Conservation (phyloP, 352 stramenopile species). For the Thalassiosira delicatula region DNA sequence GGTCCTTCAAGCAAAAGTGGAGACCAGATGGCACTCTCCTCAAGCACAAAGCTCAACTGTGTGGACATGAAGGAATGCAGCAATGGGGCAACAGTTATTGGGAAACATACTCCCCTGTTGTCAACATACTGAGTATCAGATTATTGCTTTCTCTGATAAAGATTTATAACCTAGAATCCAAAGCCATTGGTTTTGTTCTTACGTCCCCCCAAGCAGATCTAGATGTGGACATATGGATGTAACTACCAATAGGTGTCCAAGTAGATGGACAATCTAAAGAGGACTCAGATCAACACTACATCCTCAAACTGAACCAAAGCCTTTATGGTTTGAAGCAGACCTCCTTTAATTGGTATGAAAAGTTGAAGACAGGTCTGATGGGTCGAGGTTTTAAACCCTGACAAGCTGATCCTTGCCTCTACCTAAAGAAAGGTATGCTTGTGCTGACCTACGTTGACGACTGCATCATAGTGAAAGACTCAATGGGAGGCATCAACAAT, state of each 20-base stretch:
- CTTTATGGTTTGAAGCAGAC: slow-evolving; percentile 67
- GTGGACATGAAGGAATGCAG: slow-evolving; percentile 37
- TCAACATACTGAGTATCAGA: slow-evolving; percentile 22
- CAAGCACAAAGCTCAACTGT: slow-evolving; percentile 52
- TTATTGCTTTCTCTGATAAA: slow-evolving; percentile 8
- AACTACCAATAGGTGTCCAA: slow-evolving; percentile 28
- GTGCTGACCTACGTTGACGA: slow-evolving; percentile 49
- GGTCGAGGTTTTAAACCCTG: slow-evolving; percentile 31
- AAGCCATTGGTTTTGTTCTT: slow-evolving; percentile 41
- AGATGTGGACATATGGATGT: slow-evolving; percentile 28
- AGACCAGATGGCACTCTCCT: slow-evolving; percentile 56
- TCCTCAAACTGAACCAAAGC: slow-evolving; percentile 46
- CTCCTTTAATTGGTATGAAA: slow-evolving; percentile 46
- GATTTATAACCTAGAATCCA: slow-evolving; percentile 2
- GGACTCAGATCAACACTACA: neutral
- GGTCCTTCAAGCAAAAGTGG: slow-evolving; percentile 61
- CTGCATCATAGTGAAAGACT: slow-evolving; percentile 25
- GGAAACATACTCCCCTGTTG: slow-evolving; percentile 50
- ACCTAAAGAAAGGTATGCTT: slow-evolving; percentile 29
- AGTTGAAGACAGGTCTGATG: slow-evolving; percentile 29
- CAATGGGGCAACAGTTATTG: slow-evolving; percentile 39
- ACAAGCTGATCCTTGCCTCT: slow-evolving; percentile 41
- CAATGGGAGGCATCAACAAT: slow-evolving; percentile 12
- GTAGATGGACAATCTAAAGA: neutral
- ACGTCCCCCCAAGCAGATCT: slow-evolving; percentile 40